Conservation (phyloP, 2,329 filamentous ascomycete species). For the Daldinia sp. region DNA sequence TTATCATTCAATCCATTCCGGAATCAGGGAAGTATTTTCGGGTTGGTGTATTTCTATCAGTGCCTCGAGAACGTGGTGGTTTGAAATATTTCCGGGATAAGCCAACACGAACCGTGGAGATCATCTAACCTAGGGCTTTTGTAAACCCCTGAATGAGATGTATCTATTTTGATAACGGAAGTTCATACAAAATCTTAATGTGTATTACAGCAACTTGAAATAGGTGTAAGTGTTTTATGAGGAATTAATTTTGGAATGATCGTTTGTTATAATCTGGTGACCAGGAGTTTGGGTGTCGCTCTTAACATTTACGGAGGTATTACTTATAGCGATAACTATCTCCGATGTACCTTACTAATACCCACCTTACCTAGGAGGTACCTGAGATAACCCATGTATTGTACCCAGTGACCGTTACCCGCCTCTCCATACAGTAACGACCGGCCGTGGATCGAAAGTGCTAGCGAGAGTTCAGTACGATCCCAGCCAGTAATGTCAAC, state of each 20-base stretch:
- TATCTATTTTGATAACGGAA: background rate
- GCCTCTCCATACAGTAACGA: no score
- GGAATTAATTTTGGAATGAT: background rate
- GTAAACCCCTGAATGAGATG: background rate
- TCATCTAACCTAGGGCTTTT: background rate
- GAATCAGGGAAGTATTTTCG: conserved; percentile 20
- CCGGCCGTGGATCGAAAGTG: no score
- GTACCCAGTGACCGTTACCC: background rate
- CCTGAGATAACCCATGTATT: background rate
- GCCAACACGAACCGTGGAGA: background rate
- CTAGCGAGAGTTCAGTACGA: no score
- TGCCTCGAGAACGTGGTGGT: conserved; percentile 17
- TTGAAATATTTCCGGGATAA: conserved; percentile 20
- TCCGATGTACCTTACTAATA: no score
- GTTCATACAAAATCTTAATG: background rate
- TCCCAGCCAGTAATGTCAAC: no score
- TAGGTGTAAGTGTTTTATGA: background rate
- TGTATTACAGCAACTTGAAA: background rate
- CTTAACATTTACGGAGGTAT: no score
- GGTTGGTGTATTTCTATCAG: conserved; percentile 17
- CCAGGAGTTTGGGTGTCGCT: no score
- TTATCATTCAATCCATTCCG: background rate
- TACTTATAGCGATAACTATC: no score
- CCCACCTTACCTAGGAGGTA: background rate
- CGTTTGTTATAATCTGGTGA: no score